A percentile compares a stretch with the other conserved stretches of the same genome.
These are phyloP conservation scores for Suillus subalutaceus DNA, from an alignment of 768 basidiomycete genomes.

Conservation along the genomic window DNA sequence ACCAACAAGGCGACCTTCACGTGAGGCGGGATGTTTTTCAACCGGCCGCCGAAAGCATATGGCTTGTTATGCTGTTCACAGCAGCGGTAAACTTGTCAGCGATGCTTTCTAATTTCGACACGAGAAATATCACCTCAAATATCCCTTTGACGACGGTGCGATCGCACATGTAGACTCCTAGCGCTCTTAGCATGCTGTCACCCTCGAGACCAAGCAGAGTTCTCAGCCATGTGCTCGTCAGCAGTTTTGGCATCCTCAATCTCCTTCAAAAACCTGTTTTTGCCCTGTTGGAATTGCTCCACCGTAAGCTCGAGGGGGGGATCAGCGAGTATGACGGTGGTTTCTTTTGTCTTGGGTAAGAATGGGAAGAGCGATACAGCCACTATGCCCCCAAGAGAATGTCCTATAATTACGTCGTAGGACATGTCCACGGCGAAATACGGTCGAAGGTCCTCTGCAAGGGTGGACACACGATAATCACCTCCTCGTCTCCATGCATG, in stretches of 20 bases:
- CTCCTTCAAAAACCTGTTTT: background rate
- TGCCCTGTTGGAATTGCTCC: background rate
- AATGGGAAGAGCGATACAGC: slow-evolving; percentile 14
- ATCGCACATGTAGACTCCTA: slow-evolving; percentile 9
- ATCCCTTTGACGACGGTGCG: background rate
- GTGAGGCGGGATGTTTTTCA: background rate
- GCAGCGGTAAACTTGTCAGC: background rate
- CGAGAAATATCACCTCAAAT: background rate
- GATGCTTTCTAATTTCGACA: background rate
- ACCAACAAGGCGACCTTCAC: slow-evolving; percentile 3
- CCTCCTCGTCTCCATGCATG: slow-evolving; percentile 15
- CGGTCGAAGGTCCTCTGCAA: slow-evolving; percentile 20
- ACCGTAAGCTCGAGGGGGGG: background rate
- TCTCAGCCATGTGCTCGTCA: background rate
- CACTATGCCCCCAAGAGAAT: slow-evolving; percentile 23
- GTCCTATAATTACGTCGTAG: slow-evolving; percentile 24
- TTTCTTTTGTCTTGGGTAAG: background rate
- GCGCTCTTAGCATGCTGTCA: background rate
- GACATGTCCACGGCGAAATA: slow-evolving; percentile 14
- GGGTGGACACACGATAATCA: slow-evolving; percentile 13
- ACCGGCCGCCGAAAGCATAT: slow-evolving; percentile 8
- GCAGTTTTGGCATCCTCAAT: slow-evolving; percentile 4
- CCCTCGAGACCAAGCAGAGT: slow-evolving; percentile 5
- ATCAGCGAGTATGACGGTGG: background rate
- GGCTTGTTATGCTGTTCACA: slow-evolving; percentile 4